Evolutionary conservation across 2,329 filamentous ascomycete genomes (phyloP).

Genomic region (Exophiala oligosperma): DNA sequence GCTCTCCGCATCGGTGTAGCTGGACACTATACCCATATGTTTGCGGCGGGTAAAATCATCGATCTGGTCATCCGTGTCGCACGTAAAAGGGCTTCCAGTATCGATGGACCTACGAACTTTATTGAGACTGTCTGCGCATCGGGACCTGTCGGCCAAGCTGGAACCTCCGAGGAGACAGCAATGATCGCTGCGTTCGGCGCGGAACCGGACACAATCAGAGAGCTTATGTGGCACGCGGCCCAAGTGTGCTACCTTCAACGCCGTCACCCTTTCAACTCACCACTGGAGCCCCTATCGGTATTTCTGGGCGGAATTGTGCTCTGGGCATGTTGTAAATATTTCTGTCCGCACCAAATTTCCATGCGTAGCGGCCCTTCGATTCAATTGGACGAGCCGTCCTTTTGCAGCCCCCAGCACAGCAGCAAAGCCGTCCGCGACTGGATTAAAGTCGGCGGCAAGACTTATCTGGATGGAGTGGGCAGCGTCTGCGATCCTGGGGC

Average conservation of each 20-base stretch:
- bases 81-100: background rate
- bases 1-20: constrained; percentile 5
- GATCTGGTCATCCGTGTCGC: constrained; percentile 7
- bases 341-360: background rate
- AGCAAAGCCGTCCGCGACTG: constrained; percentile 1
- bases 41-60: constrained; percentile 3
- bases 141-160: background rate
- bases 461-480: constrained; percentile 8
- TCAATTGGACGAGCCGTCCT: constrained; percentile 8
- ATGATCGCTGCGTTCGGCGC: constrained; percentile 2
- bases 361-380: background rate
- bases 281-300: constrained; percentile 8
- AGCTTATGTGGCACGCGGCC: constrained; percentile 10
- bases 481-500: constrained; percentile 1
- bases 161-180: background rate
- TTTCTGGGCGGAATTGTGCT: constrained; percentile 8
- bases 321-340: constrained; percentile 8
- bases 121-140: background rate
- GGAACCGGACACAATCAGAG: constrained; percentile 1
- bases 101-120: background rate
- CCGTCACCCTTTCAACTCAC: constrained; percentile 12
- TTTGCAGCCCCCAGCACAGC: background rate
- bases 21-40: constrained; percentile 9
- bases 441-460: constrained; percentile 8
- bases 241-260: constrained; percentile 11